Evolutionary conservation across 2,329 filamentous ascomycete species (phyloP).

Genomic region (Meredithiella fracta): DNA sequence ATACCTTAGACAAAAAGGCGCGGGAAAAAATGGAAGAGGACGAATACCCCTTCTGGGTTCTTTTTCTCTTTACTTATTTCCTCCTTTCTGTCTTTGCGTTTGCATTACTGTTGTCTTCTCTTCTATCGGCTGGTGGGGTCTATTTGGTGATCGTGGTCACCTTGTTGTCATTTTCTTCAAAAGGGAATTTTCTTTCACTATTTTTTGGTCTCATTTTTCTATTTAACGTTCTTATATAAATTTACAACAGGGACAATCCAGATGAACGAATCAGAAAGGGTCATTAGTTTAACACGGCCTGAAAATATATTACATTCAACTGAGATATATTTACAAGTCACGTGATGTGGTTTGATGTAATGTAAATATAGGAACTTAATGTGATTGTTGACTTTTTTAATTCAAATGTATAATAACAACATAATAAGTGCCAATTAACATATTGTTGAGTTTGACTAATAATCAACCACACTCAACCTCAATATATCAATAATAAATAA

Average conservation of each 20-base stretch:
- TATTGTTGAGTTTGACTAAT: too few species aligned
- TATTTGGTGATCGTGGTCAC: background rate
- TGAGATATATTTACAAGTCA: constrained; percentile 1
- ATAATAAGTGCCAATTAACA: too few species aligned
- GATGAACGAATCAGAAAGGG: constrained; percentile 14
- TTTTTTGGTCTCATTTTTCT: background rate
- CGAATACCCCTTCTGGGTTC: background rate
- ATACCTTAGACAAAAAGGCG: background rate
- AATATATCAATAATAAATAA: too few species aligned
- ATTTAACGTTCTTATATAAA: background rate
- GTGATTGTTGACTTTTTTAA: too few species aligned
- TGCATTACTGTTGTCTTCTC: background rate
- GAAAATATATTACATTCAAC: constrained; percentile 15
- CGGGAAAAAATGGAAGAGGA: background rate
- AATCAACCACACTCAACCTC: too few species aligned
- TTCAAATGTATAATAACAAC: too few species aligned
- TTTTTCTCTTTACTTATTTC: constrained; percentile 1
- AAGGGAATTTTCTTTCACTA: constrained; percentile 4
- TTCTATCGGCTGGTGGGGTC: background rate
- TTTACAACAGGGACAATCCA: constrained; percentile 8
- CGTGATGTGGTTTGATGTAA: background rate
- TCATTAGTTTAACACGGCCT: constrained; percentile 14
- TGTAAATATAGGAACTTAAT: too few species aligned
- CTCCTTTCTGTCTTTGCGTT: background rate
- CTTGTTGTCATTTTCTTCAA: background rate